Percentiles rank a stretch among this genome's conserved stretches.
phyloP scores from a whole-genome alignment of 2,329 filamentous ascomycete genomes.

The Botrytis deweyae region DNA sequence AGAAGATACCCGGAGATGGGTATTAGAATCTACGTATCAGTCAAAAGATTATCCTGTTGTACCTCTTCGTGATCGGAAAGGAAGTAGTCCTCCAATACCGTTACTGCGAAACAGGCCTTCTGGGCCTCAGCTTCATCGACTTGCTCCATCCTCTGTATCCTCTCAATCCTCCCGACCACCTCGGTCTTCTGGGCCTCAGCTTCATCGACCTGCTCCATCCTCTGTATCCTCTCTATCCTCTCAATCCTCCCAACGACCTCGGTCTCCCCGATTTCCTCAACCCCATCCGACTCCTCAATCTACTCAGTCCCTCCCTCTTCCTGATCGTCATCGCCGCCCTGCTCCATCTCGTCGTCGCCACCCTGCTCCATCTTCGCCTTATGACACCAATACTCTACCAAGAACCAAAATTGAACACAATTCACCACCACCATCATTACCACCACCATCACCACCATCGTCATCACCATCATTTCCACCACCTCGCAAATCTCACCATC shows the following conservation, averaged over 20 bases:
- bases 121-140: not conserved
- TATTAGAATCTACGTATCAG: not conserved
- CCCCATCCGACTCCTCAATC: not conserved
- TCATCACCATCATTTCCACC: not conserved
- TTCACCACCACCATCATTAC: not conserved
- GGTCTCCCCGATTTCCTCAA: not conserved
- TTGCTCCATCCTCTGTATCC: too few relatives aligned
- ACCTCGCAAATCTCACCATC: not conserved
- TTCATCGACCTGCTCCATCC: not conserved
- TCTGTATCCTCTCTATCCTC: too few relatives aligned
- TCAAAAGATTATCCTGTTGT: not conserved
- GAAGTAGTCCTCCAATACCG: not conserved
- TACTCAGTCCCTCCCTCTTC: not conserved
- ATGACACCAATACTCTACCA: not conserved
- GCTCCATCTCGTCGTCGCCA: not conserved
- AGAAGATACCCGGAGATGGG: not conserved
- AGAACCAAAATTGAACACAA: not conserved
- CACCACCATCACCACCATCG: not conserved
- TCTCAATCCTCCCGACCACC: not conserved
- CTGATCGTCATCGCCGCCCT: not conserved
- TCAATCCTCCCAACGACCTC: too few relatives aligned
- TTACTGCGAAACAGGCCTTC: not conserved
- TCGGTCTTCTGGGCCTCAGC: not conserved
- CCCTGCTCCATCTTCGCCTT: not conserved
- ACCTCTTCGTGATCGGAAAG: not conserved